phyloP scores from a whole-genome alignment of 257 asterid genomes.

The Osmanthus fragrans region DNA sequence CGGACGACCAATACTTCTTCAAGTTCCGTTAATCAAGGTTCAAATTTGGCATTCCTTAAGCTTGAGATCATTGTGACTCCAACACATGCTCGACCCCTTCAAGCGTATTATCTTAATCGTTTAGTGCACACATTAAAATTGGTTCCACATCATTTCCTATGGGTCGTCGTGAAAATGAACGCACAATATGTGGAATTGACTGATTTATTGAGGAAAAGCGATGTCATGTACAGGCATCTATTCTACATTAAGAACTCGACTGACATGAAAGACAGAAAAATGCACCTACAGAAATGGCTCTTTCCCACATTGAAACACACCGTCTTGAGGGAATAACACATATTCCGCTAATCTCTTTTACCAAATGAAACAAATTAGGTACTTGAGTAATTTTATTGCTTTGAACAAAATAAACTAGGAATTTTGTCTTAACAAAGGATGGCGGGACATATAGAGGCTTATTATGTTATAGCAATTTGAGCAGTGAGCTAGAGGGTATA shows the following conservation, averaged over 20 bases:
- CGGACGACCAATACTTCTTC: too few species aligned
- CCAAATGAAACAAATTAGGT: constrained; percentile 79
- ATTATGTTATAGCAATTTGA: too few species aligned
- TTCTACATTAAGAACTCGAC: constrained; percentile 48
- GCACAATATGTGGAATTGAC: constrained; percentile 58
- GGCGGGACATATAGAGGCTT: too few species aligned
- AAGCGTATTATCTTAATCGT: too few species aligned
- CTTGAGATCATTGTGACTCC: too few species aligned
- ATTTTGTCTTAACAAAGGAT: neutral
- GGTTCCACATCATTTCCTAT: constrained; percentile 62
- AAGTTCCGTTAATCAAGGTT: too few species aligned
- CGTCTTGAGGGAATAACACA: constrained; percentile 71
- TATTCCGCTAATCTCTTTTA: constrained; percentile 53
- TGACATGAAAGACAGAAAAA: constrained; percentile 38
- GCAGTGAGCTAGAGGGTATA: too few species aligned
- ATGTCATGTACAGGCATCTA: constrained; percentile 71
- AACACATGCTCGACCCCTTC: too few species aligned
- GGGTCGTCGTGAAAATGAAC: constrained; percentile 79
- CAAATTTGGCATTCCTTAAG: too few species aligned
- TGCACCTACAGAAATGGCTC: constrained; percentile 61
- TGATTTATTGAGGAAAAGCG: constrained; percentile 61
- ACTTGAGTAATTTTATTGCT: neutral
- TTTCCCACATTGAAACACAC: constrained; percentile 71
- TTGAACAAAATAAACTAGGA: neutral
- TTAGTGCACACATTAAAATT: too few species aligned